A percentile compares a stretch with the other conserved stretches of the same genome.
Evolutionary conservation across 1,139 yeast genomes (phyloP).

Genomic region (Hanseniaspora gamundiae): DNA sequence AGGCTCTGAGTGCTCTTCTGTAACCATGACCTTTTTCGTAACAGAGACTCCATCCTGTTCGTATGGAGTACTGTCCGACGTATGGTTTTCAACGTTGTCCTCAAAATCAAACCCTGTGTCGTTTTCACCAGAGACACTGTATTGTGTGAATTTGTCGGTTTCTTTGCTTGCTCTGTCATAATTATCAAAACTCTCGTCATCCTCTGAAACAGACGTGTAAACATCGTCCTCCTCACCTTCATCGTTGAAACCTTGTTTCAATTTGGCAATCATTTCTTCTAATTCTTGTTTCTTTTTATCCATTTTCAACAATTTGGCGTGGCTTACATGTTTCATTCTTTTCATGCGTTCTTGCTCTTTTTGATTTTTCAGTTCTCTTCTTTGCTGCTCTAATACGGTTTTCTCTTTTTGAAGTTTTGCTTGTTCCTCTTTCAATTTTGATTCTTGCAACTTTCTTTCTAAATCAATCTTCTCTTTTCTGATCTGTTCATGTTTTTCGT

Average conservation of each 20-base stretch:
- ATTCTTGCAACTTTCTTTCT: conserved; percentile 31
- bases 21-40: no score
- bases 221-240: conserved; percentile 8
- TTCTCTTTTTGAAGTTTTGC: conserved; percentile 26
- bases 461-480: conserved; percentile 40
- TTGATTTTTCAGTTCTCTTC: conserved; percentile 8
- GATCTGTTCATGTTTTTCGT: conserved; percentile 45
- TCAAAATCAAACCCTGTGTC: conserved; percentile 5
- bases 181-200: no score
- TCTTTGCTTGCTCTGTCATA: no score
- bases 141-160: no score
- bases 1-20: neutral
- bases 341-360: conserved; percentile 8
- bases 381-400: conserved; percentile 9
- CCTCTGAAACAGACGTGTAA: neutral
- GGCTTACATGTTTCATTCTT: conserved; percentile 15
- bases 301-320: conserved; percentile 15
- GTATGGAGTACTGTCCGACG: neutral
- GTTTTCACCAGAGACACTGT: conserved; percentile 6
- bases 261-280: conserved; percentile 10
- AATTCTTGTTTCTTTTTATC: conserved; percentile 10
- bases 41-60: neutral
- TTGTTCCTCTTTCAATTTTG: conserved; percentile 38
- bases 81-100: conserved; percentile 9
- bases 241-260: conserved; percentile 10